Evolutionary conservation across 1,284 basidiomycete genomes (phyloP).

Genomic region (Ustilago bromivora): DNA sequence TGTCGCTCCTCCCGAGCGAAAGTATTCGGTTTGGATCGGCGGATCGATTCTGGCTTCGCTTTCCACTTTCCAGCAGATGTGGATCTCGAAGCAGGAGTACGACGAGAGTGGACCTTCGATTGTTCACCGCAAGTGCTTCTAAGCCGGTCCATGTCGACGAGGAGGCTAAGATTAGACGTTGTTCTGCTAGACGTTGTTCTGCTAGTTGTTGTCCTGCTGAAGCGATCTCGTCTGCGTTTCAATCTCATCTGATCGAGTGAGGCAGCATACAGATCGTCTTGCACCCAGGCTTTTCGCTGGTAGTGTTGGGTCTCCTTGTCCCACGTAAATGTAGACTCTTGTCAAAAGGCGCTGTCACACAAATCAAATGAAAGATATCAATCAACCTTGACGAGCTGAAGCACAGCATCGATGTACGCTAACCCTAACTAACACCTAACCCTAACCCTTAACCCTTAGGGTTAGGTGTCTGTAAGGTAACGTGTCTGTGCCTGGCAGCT

Average conservation of each 20-base stretch:
- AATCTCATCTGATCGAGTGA: not conserved
- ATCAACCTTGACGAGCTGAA: not conserved
- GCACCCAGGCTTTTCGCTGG: not conserved
- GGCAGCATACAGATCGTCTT: not conserved
- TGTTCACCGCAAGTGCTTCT: slow-evolving; percentile 70
- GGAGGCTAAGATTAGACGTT: not conserved
- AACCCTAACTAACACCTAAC: too few relatives aligned
- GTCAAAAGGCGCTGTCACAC: not conserved
- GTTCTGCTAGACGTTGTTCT: not conserved
- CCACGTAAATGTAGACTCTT: slow-evolving; percentile 10
- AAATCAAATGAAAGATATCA: slow-evolving; percentile 9
- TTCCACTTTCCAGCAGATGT: slow-evolving; percentile 91
- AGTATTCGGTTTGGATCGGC: slow-evolving; percentile 93
- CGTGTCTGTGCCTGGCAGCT: too few relatives aligned
- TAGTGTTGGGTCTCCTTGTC: not conserved
- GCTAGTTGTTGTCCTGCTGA: not conserved
- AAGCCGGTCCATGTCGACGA: slow-evolving; percentile 26
- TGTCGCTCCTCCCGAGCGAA: slow-evolving; percentile 68
- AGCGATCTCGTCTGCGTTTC: not conserved
- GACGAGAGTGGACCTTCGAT: slow-evolving; percentile 68
- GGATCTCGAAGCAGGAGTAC: slow-evolving; percentile 84
- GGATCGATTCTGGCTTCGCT: slow-evolving; percentile 96
- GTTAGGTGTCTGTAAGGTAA: too few relatives aligned
- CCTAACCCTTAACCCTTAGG: too few relatives aligned
- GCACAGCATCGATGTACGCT: too few relatives aligned